Conservation (phyloP, 2,329 filamentous ascomycete genomes). For the Coleophoma eucalyptorum region DNA sequence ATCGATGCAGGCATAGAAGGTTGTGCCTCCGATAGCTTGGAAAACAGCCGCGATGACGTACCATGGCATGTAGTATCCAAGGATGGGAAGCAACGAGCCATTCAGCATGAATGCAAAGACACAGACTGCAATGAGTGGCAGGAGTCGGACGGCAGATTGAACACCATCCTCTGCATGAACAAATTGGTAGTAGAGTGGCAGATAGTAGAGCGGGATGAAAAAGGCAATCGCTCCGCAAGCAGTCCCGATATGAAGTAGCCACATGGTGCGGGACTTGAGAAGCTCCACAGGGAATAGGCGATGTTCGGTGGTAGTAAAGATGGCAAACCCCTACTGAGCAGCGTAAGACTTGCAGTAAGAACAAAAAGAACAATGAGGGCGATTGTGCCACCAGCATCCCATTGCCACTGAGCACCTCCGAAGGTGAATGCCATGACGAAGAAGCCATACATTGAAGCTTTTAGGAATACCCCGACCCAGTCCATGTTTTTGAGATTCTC, state of each 20-base stretch:
- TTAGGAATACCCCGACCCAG: constrained; percentile 23
- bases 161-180: constrained; percentile 43
- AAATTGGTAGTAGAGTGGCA: constrained; percentile 48
- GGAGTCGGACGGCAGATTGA: constrained; percentile 34
- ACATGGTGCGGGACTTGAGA: constrained; percentile 31
- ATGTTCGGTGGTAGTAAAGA: constrained; percentile 19
- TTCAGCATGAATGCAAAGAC: constrained; percentile 30
- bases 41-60: constrained; percentile 31
- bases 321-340: constrained; percentile 20
- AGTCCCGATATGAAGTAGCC: neutral
- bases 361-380: constrained; percentile 32
- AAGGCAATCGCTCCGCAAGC: constrained; percentile 6
- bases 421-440: constrained; percentile 30
- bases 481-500: constrained; percentile 21
- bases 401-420: constrained; percentile 26
- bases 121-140: constrained; percentile 31
- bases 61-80: constrained; percentile 35
- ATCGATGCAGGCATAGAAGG: constrained; percentile 28
- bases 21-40: constrained; percentile 27
- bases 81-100: constrained; percentile 27
- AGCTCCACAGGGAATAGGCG: constrained; percentile 26
- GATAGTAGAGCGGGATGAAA: constrained; percentile 27
- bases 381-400: constrained; percentile 24
- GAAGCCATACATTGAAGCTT: constrained; percentile 26
- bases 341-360: too few relatives aligned